Percentiles rank a stretch among this genome's conserved stretches.
These are phyloP conservation scores for Pseudocercospora musae DNA, from an alignment of 2,329 filamentous ascomycete genomes.

Conservation along the genomic window DNA sequence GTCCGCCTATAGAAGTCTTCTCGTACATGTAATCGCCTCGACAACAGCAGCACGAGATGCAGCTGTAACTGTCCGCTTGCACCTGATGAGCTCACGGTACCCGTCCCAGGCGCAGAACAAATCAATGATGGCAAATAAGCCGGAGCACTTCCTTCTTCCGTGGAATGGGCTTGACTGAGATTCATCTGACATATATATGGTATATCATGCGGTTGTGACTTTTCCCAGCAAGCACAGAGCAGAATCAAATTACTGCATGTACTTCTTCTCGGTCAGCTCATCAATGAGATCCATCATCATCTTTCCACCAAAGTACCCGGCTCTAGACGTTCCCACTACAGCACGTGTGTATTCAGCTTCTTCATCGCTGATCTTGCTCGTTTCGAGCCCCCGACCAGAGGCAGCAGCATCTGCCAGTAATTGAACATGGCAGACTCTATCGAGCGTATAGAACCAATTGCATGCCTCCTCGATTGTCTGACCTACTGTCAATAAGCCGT, in stretches of 20 bases:
- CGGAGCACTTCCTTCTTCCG: slow-evolving; percentile 91
- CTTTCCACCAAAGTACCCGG: slow-evolving; percentile 17
- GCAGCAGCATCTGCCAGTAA: slow-evolving; percentile 56
- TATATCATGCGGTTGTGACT: background rate
- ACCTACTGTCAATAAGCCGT: slow-evolving; percentile 43
- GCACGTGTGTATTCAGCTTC: slow-evolving; percentile 55
- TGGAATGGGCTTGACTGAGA: slow-evolving; percentile 74
- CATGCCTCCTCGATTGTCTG: slow-evolving; percentile 40
- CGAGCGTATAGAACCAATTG: slow-evolving; percentile 38
- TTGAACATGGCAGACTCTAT: slow-evolving; percentile 37
- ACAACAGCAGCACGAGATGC: slow-evolving; percentile 26
- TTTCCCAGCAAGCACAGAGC: background rate
- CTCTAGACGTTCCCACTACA: slow-evolving; percentile 14
- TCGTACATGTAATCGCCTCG: slow-evolving; percentile 19
- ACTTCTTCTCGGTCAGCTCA: slow-evolving; percentile 20
- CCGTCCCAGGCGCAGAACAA: slow-evolving; percentile 64
- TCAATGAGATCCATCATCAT: slow-evolving; percentile 24
- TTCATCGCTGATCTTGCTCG: slow-evolving; percentile 63
- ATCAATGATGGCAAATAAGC: slow-evolving; percentile 88
- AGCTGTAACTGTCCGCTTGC: slow-evolving; percentile 34
- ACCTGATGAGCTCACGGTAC: slow-evolving; percentile 31
- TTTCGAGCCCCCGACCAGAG: slow-evolving; percentile 57
- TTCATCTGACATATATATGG: background rate
- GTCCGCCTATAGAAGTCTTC: background rate
- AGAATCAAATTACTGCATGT: slow-evolving; percentile 9